Percentiles rank a stretch among this genome's conserved stretches.
Evolutionary conservation across 2,329 filamentous ascomycete genomes (phyloP).

Genomic region (Claviceps lovelessii): DNA sequence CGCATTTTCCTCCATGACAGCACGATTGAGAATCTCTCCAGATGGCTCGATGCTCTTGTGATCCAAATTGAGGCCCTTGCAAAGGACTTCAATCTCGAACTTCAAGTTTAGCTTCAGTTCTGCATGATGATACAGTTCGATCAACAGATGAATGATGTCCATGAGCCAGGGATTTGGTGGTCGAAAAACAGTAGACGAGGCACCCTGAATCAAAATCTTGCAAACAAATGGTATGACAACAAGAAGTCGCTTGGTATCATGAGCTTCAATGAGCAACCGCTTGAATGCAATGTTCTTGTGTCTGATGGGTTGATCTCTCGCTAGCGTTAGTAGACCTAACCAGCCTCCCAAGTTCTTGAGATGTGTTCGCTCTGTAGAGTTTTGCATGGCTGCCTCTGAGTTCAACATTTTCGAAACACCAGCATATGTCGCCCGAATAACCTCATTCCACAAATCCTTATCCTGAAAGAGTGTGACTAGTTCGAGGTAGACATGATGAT

Average conservation of each 20-base stretch:
- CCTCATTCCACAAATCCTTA: constrained; percentile 66
- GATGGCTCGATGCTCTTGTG: constrained; percentile 84
- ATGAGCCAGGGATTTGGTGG: constrained; percentile 96
- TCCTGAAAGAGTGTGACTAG: constrained; percentile 73
- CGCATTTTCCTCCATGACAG: constrained; percentile 45
- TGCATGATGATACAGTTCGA: constrained; percentile 85
- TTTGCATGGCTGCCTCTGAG: constrained; percentile 73
- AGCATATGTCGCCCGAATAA: constrained; percentile 84
- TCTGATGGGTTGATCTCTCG: constrained; percentile 86
- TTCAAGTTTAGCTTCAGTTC: constrained; percentile 94
- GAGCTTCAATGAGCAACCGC: constrained; percentile 82
- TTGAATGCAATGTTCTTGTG: constrained; percentile 97
- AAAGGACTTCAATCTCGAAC: constrained; percentile 96
- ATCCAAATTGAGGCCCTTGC: constrained; percentile 81
- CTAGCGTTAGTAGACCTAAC: constrained; percentile 86
- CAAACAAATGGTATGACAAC: constrained; percentile 95
- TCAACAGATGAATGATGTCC: constrained; percentile 82
- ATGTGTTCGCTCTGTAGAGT: constrained; percentile 69
- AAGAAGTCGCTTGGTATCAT: constrained; percentile 79
- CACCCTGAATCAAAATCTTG: constrained; percentile 80
- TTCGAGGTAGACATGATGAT: constrained; percentile 83
- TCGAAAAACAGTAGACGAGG: constrained; percentile 73
- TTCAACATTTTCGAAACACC: constrained; percentile 80
- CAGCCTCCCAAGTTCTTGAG: constrained; percentile 88
- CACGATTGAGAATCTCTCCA: constrained; percentile 67